phyloP scores from a whole-genome alignment of 495 filamentous ascomycete genomes.

The Amphirosellinia nigrospora region DNA sequence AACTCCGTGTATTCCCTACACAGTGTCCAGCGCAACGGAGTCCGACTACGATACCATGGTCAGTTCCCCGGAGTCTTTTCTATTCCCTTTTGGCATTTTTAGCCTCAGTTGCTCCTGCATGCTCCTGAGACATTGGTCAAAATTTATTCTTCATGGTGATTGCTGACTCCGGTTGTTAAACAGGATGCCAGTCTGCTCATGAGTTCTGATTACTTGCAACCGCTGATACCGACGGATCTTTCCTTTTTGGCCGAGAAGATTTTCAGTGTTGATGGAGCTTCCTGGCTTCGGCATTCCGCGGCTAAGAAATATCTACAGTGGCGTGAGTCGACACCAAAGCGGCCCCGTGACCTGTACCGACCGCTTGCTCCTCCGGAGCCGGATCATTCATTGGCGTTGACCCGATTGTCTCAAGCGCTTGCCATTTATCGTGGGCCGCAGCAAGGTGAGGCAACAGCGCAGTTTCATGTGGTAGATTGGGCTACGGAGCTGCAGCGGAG shows the following conservation, averaged over 20 bases:
- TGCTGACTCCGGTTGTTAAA: no score
- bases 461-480: constrained; percentile 86
- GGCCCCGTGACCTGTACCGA: constrained; percentile 38
- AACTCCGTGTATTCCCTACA: constrained; percentile 62
- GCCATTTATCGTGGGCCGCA: constrained; percentile 73
- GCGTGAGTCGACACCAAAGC: constrained; percentile 45
- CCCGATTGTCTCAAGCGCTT: constrained; percentile 65
- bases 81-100: no score
- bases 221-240: constrained; percentile 81
- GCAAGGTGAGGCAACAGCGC: constrained; percentile 79
- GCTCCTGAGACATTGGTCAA: no score
- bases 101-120: no score
- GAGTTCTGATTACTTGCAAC: constrained; percentile 90
- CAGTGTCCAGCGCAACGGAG: constrained; percentile 78
- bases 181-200: constrained; percentile 95
- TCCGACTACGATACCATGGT: constrained; percentile 87
- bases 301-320: constrained; percentile 86
- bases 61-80: no score
- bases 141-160: no score
- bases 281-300: constrained; percentile 86
- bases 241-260: constrained; percentile 69
- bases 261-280: constrained; percentile 78
- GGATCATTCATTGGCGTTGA: constrained; percentile 12
- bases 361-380: constrained; percentile 29
- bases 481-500: constrained; percentile 86